Evolutionary conservation across 345 rosid species (phyloP).

Genomic region (Citrus medica): DNA sequence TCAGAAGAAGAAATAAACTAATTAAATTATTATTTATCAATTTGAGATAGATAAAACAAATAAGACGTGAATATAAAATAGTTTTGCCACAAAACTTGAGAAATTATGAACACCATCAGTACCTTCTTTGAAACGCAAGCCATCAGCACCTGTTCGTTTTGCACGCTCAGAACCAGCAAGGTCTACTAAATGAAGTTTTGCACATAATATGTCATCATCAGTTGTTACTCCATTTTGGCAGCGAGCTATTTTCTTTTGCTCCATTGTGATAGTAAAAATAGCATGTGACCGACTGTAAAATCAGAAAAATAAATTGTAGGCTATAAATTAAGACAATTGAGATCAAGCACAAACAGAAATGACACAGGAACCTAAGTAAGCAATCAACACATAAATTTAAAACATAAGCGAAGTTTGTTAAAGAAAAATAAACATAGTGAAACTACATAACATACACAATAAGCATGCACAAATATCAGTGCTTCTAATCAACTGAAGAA

Average conservation of each 20-base stretch:
- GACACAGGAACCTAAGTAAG: not conserved
- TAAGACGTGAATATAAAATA: not conserved
- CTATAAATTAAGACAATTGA: not conserved
- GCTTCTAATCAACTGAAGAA: not conserved
- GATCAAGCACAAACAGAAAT: not conserved
- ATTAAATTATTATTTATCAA: not conserved
- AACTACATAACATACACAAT: not conserved
- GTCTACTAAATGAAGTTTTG: slow-evolving; percentile 92
- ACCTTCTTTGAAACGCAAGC: slow-evolving; percentile 98
- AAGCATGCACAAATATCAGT: not conserved
- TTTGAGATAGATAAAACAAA: not conserved
- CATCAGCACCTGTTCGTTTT: slow-evolving; percentile 94
- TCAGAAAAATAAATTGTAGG: not conserved
- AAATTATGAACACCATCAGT: slow-evolving; percentile 5
- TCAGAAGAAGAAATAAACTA: not conserved
- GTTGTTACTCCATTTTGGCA: slow-evolving; percentile 24
- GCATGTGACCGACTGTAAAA: slow-evolving; percentile 90
- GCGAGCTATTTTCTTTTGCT: slow-evolving; percentile 70
- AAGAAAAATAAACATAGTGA: not conserved
- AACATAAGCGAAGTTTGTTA: not conserved
- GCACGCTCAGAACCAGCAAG: slow-evolving; percentile 98
- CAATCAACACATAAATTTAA: not conserved
- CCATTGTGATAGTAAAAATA: slow-evolving; percentile 87
- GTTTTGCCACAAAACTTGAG: not conserved
- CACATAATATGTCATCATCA: slow-evolving; percentile 78